phyloP scores from a whole-genome alignment of 768 basidiomycete species.

The Mycena pura region DNA sequence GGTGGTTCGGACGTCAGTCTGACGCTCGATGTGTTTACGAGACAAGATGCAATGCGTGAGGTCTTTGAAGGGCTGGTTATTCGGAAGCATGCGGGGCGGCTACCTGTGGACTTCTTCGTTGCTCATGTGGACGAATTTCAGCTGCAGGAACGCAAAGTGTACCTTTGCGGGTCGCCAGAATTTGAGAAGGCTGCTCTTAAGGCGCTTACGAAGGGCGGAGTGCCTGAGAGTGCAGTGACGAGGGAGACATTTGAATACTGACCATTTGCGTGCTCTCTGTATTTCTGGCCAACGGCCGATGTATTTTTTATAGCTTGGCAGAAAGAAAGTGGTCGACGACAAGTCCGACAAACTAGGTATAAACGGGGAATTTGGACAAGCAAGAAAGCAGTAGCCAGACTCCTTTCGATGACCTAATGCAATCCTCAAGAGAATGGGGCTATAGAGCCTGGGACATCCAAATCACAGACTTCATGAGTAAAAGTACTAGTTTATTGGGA shows the following conservation, averaged over 20 bases:
- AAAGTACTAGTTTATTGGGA: no score
- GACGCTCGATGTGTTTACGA: conserved; percentile 50
- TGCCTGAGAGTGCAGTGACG: conserved; percentile 39
- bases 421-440: no score
- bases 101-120: conserved; percentile 30
- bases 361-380: no score
- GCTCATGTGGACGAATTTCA: conserved; percentile 12
- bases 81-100: conserved; percentile 29
- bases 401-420: no score
- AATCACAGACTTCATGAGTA: no score
- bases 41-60: neutral
- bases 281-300: no score
- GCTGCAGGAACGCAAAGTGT: conserved; percentile 41
- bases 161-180: conserved; percentile 56
- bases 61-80: conserved; percentile 21
- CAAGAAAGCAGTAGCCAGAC: no score
- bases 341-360: no score
- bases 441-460: no score
- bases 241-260: conserved; percentile 54
- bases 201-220: conserved; percentile 42
- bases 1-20: conserved; percentile 32
- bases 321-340: no score
- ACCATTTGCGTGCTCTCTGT: neutral
- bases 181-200: conserved; percentile 51
- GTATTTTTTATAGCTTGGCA: no score